Evolutionary conservation across 306 rosid species (phyloP), one percentile per base, ranked within the genome.

Genomic region (Vachellia collinsii): DNA sequence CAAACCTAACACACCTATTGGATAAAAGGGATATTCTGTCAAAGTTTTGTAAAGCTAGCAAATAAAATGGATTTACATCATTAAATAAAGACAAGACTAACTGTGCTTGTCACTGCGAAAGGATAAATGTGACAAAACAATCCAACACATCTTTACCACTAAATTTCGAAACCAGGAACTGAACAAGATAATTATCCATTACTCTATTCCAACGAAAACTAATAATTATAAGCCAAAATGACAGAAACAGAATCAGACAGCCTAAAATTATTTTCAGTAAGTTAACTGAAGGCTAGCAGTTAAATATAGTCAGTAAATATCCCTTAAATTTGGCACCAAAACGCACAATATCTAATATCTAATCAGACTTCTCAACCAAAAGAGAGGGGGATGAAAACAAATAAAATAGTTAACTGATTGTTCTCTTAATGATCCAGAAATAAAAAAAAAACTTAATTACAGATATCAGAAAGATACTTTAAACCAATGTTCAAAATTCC

Each of bases 1-100:
- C 99, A 88, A 93, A 95, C 81, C 99, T 90, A 7, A 95, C 99
- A 80, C 98, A 95, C 91, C 98, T 95, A 91, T 78, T 71, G 44
- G 72, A 85, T 39, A 64, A 82, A 84, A 81, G 44, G 25, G 16
- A 20, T 68, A 48, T 80, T 51, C 22, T 56, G 79, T 79, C 74
- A 86, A 82, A 77, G 74, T 69, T 85, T 38, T 67, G 34, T 72
- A 70, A 76, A 65, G 71, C 70, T 77, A 83, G 64, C 62, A 72
- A 54, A 46, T 51, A 84, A 71, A 67, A 77, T 29, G n/a, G 63
- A 65, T 78, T 78, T 42, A 23, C 67, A 47, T 62, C 63, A 80
- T 5, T 51, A 37, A 70, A 78, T 29, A 70, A 50, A 25, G 74
- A 80, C 61, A 80, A 36, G 59, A 74, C 36, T 11, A 74, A 54